phyloP scores from a whole-genome alignment of 306 rosid species.

The Mucuna pruriens region DNA sequence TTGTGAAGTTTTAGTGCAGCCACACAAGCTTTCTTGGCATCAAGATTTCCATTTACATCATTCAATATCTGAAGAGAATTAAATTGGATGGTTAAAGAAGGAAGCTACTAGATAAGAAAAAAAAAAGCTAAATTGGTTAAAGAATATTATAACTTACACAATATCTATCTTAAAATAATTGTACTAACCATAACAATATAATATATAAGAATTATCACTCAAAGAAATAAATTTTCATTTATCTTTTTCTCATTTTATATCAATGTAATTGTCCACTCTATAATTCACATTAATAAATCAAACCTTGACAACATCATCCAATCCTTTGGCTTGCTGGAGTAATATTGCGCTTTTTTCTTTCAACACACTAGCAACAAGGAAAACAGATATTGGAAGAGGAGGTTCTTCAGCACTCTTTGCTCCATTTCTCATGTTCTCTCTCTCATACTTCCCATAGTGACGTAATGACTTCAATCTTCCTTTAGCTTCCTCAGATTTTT shows the following conservation, averaged over 20 bases:
- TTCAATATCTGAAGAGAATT: conserved; percentile 75
- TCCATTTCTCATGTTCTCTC: conserved; percentile 73
- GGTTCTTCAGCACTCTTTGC: conserved; percentile 51
- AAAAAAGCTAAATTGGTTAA: not conserved
- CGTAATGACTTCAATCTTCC: conserved; percentile 69
- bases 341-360: conserved; percentile 88
- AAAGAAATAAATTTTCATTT: not conserved
- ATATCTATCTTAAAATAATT: not conserved
- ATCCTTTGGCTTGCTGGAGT: conserved; percentile 83
- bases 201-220: not conserved
- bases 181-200: not conserved
- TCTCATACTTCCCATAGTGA: conserved; percentile 87
- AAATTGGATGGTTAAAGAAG: not conserved
- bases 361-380: conserved; percentile 95
- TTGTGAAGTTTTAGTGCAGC: conserved; percentile 95
- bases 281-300: conserved; percentile 15
- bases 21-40: conserved; percentile 93
- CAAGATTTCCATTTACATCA: conserved; percentile 90
- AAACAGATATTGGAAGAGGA: conserved; percentile 91
- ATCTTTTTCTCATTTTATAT: not conserved
- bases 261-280: not conserved
- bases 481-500: conserved; percentile 65
- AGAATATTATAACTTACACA: not conserved
- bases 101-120: not conserved
- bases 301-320: conserved; percentile 98